Evolutionary conservation across 176 grass and related monocot species (phyloP), one percentile per base, ranked within the genome.

Genomic region (Aegilops tauschii): DNA sequence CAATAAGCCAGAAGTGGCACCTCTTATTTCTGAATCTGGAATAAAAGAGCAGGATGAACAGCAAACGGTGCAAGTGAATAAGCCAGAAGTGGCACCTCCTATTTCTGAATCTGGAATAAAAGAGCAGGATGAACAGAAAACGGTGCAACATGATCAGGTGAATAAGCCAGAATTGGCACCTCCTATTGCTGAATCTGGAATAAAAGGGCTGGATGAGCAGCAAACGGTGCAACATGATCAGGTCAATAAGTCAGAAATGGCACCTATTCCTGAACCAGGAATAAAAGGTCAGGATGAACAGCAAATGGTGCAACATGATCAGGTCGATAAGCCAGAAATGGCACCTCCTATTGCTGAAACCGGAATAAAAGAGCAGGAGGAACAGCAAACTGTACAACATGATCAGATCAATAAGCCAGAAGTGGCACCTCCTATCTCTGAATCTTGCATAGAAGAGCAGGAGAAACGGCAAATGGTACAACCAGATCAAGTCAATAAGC

Each of bases 161-260:
- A 82, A 88, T 42, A 83, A 84, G 31, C 56, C 34, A 39, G 9
- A 88, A 37, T 30, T 49, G 40, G 44, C 86, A 78, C 73, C 71
- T 73, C 78, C 71, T 67, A 8, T 73, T 74, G 2, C 45, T 17
- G 68, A 88, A 81, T 58, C 80, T 81, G 80, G 61, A 27, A 37
- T 18, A 28, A 78, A 29, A 73, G 79, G 61, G 8, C 3, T 21
- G 12, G 84, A 83, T 31, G 28, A 9, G 0, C 0, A 4, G 67
- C 32, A 37, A 37, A 21, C 0, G 20, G 18, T 71, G 36, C 90
- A 88, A 65, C 85, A 62, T 50, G 77, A 85, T 78, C 86, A 92
- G 69, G 62, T 10, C 42, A 67, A 87, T 37, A 80, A 87, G 34
- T 50, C 42, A 75, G 42, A 89, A 52, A 27, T 63, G 34, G 37